Evolutionary conservation across 2,329 filamentous ascomycete genomes (phyloP).

Genomic region (Dactylonectria macrodidyma): DNA sequence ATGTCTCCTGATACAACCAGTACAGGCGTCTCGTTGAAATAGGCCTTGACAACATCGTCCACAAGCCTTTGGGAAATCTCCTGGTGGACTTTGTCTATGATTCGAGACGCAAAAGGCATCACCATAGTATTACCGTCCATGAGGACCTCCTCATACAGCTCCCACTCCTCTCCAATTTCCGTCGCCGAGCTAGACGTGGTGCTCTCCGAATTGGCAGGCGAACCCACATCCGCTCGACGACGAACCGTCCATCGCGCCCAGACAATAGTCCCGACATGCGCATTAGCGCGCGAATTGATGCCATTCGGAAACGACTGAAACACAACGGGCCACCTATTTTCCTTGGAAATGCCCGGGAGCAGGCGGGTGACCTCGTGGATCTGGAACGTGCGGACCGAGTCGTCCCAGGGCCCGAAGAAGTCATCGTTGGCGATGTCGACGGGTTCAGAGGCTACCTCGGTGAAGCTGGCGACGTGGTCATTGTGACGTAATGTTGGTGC

Average conservation of each 20-base stretch:
- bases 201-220: conserved; percentile 9
- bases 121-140: conserved; percentile 48
- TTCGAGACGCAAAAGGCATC: conserved; percentile 48
- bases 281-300: conserved; percentile 57
- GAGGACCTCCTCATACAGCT: conserved; percentile 47
- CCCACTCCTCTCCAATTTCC: conserved; percentile 41
- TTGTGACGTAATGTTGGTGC: conserved; percentile 2
- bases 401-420: conserved; percentile 7
- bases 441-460: conserved; percentile 3
- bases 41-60: conserved; percentile 42
- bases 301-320: conserved; percentile 58
- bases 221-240: neutral
- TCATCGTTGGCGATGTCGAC: neutral
- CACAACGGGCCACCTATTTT: conserved; percentile 56
- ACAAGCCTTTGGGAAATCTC: conserved; percentile 47
- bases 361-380: conserved; percentile 47
- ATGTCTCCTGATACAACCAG: neutral
- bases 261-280: conserved; percentile 54
- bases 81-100: conserved; percentile 45
- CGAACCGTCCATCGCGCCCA: conserved; percentile 52
- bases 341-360: conserved; percentile 55
- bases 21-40: neutral
- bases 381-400: conserved; percentile 5
- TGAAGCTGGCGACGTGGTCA: conserved; percentile 1
- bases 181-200: conserved; percentile 32